A percentile compares a stretch with the other conserved stretches of the same genome.
These are phyloP conservation scores for Neurospora hispaniola DNA, from an alignment of 495 filamentous ascomycete species.

Conservation along the genomic window DNA sequence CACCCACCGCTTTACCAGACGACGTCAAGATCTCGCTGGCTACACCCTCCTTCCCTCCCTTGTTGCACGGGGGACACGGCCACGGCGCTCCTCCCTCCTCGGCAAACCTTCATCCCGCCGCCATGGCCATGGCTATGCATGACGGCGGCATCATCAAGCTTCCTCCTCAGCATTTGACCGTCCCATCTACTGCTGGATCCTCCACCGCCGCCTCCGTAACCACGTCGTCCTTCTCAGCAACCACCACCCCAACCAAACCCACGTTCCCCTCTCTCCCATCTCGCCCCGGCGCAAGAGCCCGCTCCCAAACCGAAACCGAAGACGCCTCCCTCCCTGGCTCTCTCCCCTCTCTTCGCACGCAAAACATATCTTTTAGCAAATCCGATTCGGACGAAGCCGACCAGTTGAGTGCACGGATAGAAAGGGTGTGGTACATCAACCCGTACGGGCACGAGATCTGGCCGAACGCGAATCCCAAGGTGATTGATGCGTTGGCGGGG, in stretches of 20 bases:
- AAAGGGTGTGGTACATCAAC: conserved; percentile 92
- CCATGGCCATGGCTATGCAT: conserved; percentile 1
- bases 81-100: conserved; percentile 14
- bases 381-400: conserved; percentile 27
- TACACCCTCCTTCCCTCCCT: not conserved
- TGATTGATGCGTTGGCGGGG: conserved; percentile 50
- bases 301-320: conserved; percentile 43
- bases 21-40: conserved; percentile 20
- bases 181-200: not conserved
- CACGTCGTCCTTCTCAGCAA: not conserved
- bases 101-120: conserved; percentile 5
- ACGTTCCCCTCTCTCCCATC: not conserved
- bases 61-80: conserved; percentile 1
- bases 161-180: not conserved
- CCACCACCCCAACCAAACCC: not conserved
- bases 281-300: conserved; percentile 29
- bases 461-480: conserved; percentile 67
- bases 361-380: conserved; percentile 74
- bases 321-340: conserved; percentile 85
- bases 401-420: conserved; percentile 65
- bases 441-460: conserved; percentile 87
- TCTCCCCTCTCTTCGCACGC: conserved; percentile 65
- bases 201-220: not conserved
- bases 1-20: conserved; percentile 38
- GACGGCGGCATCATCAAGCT: conserved; percentile 2